A percentile compares a stretch with the other conserved stretches of the same genome.
These are phyloP conservation scores for Colletotrichum gloeosporioides DNA, from an alignment of 2,329 filamentous ascomycete species.

Conservation along the genomic window DNA sequence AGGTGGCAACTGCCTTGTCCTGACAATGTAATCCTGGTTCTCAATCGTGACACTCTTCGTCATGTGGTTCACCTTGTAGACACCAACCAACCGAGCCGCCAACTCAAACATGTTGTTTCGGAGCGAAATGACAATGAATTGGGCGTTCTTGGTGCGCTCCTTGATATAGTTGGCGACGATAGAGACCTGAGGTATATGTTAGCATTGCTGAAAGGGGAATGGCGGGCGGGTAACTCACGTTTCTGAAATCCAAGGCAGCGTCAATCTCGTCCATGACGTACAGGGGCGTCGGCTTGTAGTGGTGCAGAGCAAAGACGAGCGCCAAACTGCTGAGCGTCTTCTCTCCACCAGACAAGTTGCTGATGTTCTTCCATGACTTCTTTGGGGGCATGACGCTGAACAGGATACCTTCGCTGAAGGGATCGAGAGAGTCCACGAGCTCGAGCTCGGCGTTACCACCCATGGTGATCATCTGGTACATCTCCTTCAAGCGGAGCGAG, in stretches of 20 bases:
- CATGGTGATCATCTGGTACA: slow-evolving; percentile 99
- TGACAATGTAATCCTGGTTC: slow-evolving; percentile 76
- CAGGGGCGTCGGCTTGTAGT: slow-evolving; percentile 95
- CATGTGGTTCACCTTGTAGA: slow-evolving; percentile 99
- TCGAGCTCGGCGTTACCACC: slow-evolving; percentile 97
- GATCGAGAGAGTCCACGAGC: slow-evolving; percentile 93
- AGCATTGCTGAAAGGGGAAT: not conserved
- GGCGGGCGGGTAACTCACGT: slow-evolving; percentile 66
- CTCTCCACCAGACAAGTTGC: slow-evolving; percentile 93
- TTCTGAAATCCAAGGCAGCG: slow-evolving; percentile 95
- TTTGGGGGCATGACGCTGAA: slow-evolving; percentile 99
- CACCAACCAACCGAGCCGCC: slow-evolving; percentile 90
- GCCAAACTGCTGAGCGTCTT: slow-evolving; percentile 95
- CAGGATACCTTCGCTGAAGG: slow-evolving; percentile 94
- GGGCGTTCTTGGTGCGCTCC: slow-evolving; percentile 97
- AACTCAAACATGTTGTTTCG: slow-evolving; percentile 99
- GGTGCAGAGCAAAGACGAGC: slow-evolving; percentile 96
- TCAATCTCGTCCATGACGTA: slow-evolving; percentile 99
- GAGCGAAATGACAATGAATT: slow-evolving; percentile 97
- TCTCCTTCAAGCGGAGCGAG: slow-evolving; percentile 94
- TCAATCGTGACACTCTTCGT: slow-evolving; percentile 91
- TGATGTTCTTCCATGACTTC: slow-evolving; percentile 99
- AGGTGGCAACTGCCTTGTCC: slow-evolving; percentile 39
- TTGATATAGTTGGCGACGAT: slow-evolving; percentile 99
- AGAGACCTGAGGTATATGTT: slow-evolving; percentile 69